Conservation (phyloP, 805 yeast genomes). For the Yarrowia alimentaria region DNA sequence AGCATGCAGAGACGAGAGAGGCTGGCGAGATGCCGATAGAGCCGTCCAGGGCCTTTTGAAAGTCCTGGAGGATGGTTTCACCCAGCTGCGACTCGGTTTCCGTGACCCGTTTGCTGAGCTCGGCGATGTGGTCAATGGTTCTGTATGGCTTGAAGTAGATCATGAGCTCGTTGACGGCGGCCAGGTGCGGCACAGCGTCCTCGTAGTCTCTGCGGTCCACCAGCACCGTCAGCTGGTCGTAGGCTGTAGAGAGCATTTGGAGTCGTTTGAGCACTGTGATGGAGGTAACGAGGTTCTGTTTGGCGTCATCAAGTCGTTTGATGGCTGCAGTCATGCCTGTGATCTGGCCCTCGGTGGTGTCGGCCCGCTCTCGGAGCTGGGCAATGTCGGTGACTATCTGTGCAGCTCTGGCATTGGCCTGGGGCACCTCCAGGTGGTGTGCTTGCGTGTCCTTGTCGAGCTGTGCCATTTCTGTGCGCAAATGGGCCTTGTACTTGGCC, state of each 20-base stretch:
- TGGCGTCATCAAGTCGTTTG: slow-evolving; percentile 73
- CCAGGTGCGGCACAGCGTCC: slow-evolving; percentile 59
- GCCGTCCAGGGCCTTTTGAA: slow-evolving; percentile 45
- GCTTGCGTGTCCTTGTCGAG: slow-evolving; percentile 39
- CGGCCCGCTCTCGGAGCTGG: slow-evolving; percentile 50
- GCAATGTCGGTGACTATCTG: slow-evolving; percentile 47
- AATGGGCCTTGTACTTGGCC: slow-evolving; percentile 48
- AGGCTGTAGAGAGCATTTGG: slow-evolving; percentile 79
- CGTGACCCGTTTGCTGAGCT: slow-evolving; percentile 57
- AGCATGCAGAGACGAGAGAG: slow-evolving; percentile 58
- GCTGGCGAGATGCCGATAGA: not conserved
- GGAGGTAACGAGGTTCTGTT: slow-evolving; percentile 75
- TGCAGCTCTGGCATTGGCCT: slow-evolving; percentile 39
- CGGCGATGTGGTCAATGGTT: slow-evolving; percentile 76
- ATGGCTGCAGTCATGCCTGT: slow-evolving; percentile 72
- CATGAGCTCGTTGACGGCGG: slow-evolving; percentile 71
- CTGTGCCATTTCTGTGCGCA: slow-evolving; percentile 43
- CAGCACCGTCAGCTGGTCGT: slow-evolving; percentile 54
- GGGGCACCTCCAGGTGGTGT: slow-evolving; percentile 33
- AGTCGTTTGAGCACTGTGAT: slow-evolving; percentile 85
- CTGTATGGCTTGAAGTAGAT: slow-evolving; percentile 75
- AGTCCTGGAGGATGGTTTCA: slow-evolving; percentile 71
- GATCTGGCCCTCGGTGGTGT: slow-evolving; percentile 59
- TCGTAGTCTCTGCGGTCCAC: slow-evolving; percentile 48
- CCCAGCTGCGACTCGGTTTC: slow-evolving; percentile 59